Conservation (phyloP, 768 basidiomycete species). For the Crepidotus variabilis region DNA sequence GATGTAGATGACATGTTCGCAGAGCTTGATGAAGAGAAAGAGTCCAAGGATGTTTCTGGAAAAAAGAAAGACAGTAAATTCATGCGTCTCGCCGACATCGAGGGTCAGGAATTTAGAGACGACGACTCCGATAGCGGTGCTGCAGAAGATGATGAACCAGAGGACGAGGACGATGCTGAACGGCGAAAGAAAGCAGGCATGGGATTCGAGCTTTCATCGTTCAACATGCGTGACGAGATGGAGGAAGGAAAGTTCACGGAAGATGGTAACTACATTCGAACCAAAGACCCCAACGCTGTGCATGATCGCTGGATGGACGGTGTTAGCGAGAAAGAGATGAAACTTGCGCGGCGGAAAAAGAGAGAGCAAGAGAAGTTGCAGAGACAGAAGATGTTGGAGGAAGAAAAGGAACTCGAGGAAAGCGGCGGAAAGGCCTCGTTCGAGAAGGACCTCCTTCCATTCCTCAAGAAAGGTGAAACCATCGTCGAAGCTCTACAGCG, state of each 20-base stretch:
- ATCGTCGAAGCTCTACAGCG: constrained; percentile 87
- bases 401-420: constrained; percentile 70
- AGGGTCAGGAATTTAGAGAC: constrained; percentile 88
- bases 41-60: constrained; percentile 40
- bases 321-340: constrained; percentile 80
- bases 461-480: constrained; percentile 88
- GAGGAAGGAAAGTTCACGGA: constrained; percentile 96
- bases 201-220: constrained; percentile 91
- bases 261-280: constrained; percentile 84
- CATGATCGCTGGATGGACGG: constrained; percentile 98
- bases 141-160: constrained; percentile 45
- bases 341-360: constrained; percentile 73
- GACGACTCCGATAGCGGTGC: constrained; percentile 32
- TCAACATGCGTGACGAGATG: constrained; percentile 99
- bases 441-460: constrained; percentile 63
- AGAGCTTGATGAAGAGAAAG: constrained; percentile 53
- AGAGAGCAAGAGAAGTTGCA: constrained; percentile 71
- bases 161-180: constrained; percentile 79
- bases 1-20: constrained; percentile 82
- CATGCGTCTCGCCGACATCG: constrained; percentile 89
- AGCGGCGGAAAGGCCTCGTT: constrained; percentile 62
- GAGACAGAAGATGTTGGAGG: constrained; percentile 61
- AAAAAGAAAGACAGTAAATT: constrained; percentile 59
- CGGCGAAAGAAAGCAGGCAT: constrained; percentile 78
- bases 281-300: constrained; percentile 84